Evolutionary conservation across 1,139 yeast species (phyloP), one percentile per base, ranked within the genome.

Genomic region (Groenewaldozyma sp.): DNA sequence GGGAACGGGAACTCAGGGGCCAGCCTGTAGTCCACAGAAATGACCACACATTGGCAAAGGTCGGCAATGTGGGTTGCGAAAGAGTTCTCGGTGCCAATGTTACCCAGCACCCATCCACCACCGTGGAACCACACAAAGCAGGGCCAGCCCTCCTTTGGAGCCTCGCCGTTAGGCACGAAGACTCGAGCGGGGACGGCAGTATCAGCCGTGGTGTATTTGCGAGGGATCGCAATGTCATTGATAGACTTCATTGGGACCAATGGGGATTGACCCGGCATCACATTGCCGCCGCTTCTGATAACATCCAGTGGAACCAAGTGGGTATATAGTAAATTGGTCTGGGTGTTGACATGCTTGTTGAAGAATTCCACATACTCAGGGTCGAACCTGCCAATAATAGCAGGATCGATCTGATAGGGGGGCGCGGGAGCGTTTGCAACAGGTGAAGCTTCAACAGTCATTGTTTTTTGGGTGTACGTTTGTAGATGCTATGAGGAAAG

Each of bases 1-100:
- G 76, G 76, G 47, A 59, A 71, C 14, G 70, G 69, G 47, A 59
- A 50, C 49, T 71, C 73, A 3, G 76, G 76, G 0, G 73, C 74
- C 38, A 68, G 52, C 29, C 74, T 48, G 50, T 70, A 70, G 46
- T 70, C 73, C 9, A 55, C 54, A 5, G 51, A 44, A 7, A 38
- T 39, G 16, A 45, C 45, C 17, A 40, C 38, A 21, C 41, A 35
- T 27, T 32, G 31, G 24, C 37, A 37, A n/a, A 35, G 35, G 9
- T 35, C 32, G 19, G 39, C 37, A 27, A 65, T 52, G 39, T 67
- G 64, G 5, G 73, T 61, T 44, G 72, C 67, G 51, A 58, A 66
- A 3, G 68, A 61, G 54, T 70, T 68, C 41, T 70, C 74, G 5
- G 73, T 67, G 40, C 44, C 52, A 36, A 70, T 64, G 35, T 59